Evolutionary conservation across 257 asterid species (phyloP).

Genomic region (Penstemon newberryi): DNA sequence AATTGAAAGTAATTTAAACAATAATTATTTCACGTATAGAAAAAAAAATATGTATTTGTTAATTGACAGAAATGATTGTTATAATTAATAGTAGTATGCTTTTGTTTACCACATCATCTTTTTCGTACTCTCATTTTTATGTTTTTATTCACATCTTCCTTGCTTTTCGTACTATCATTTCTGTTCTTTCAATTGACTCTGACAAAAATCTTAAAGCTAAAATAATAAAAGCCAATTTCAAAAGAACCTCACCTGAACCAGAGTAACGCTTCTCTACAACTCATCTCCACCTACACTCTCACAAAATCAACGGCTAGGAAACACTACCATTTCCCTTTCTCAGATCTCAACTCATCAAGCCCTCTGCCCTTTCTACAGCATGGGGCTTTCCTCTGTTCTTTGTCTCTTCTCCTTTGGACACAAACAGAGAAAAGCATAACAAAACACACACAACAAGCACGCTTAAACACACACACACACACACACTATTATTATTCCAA

Average conservation of each 20-base stretch:
- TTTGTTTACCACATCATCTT: too few species aligned
- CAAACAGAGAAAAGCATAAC: conserved; percentile 15
- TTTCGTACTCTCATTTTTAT: too few species aligned
- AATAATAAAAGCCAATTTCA: conserved; percentile 8
- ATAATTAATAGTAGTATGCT: too few species aligned
- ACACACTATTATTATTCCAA: conserved; percentile 19
- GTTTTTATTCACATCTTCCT: too few species aligned
- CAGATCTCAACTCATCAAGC: conserved; percentile 19
- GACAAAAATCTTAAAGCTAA: neutral
- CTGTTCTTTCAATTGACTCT: neutral
- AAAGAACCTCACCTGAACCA: neutral
- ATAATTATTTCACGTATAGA: too few species aligned
- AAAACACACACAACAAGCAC: conserved; percentile 27
- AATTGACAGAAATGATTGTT: too few species aligned
- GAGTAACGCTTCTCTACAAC: neutral
- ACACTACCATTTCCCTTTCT: neutral
- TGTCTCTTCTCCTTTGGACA: conserved; percentile 39
- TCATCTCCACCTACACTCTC: conserved; percentile 4
- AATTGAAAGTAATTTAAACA: too few species aligned
- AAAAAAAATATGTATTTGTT: too few species aligned
- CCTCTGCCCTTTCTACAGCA: conserved; percentile 19
- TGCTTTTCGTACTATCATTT: neutral
- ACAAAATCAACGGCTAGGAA: conserved; percentile 30
- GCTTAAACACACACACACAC: neutral
- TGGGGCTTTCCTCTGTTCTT: conserved; percentile 29